Percentiles rank a stretch among this genome's conserved stretches.
phyloP scores from a whole-genome alignment of 2,329 filamentous ascomycete species.

The Coleophoma crateriformis region DNA sequence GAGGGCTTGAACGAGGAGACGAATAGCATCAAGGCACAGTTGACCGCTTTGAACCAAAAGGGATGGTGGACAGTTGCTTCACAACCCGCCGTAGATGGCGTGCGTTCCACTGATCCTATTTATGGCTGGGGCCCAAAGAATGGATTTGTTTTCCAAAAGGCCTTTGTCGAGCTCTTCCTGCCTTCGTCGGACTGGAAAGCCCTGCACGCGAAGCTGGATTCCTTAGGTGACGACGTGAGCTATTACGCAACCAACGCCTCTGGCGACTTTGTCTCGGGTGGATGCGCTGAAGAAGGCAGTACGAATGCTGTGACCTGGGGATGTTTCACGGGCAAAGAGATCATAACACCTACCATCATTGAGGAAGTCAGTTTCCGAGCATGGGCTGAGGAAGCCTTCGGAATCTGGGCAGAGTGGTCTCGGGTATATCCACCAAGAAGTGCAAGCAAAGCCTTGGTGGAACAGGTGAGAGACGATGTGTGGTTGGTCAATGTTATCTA shows the following conservation, averaged over 20 bases:
- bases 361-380: constrained; percentile 90
- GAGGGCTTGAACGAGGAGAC: constrained; percentile 83
- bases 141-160: constrained; percentile 97
- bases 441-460: constrained; percentile 66
- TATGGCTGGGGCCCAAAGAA: constrained; percentile 93
- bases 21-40: constrained; percentile 67
- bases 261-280: constrained; percentile 72
- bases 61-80: constrained; percentile 97
- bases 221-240: constrained; percentile 62
- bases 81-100: constrained; percentile 87
- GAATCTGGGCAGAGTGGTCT: constrained; percentile 92
- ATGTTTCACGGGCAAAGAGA: constrained; percentile 91
- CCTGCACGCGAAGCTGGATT: constrained; percentile 58
- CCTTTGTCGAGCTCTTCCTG: constrained; percentile 95
- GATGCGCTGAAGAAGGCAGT: constrained; percentile 41
- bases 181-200: constrained; percentile 64
- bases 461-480: constrained; percentile 59
- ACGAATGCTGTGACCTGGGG: constrained; percentile 98
- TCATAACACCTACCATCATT: constrained; percentile 93
- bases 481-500: constrained; percentile 93
- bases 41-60: constrained; percentile 69
- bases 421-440: constrained; percentile 69
- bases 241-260: constrained; percentile 81
- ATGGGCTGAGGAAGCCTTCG: constrained; percentile 94
- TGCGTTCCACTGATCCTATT: constrained; percentile 67